Conservation (phyloP, 805 yeast species). For the Dipodascus albidus region DNA sequence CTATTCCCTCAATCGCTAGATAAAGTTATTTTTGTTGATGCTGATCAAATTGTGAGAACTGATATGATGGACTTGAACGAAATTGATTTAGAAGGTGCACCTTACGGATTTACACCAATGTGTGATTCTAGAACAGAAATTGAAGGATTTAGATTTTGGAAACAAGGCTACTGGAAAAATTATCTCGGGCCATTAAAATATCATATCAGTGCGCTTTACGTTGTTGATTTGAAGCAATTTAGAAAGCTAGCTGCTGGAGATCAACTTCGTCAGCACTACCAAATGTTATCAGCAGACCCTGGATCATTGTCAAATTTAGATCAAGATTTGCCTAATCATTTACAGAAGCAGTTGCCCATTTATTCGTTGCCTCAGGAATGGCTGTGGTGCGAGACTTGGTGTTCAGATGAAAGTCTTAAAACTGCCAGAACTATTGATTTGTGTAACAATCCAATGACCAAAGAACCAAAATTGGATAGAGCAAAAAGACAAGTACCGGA, state of each 20-base stretch:
- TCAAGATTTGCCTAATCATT: conserved; percentile 86
- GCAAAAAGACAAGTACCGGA: conserved; percentile 72
- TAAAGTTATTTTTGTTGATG: conserved; percentile 75
- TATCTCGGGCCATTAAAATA: conserved; percentile 45
- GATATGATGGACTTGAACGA: conserved; percentile 61
- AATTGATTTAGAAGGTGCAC: conserved; percentile 63
- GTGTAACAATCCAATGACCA: conserved; percentile 74
- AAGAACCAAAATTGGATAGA: conserved; percentile 64
- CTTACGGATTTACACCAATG: conserved; percentile 84
- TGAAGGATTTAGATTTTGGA: conserved; percentile 89
- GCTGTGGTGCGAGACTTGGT: conserved; percentile 95
- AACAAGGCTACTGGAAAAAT: conserved; percentile 79
- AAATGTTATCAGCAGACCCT: conserved; percentile 67
- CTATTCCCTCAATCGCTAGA: conserved; percentile 70
- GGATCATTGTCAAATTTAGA: conserved; percentile 72
- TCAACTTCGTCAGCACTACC: conserved; percentile 71
- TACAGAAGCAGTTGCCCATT: conserved; percentile 59
- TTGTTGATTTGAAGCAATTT: conserved; percentile 62
- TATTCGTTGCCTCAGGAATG: conserved; percentile 69
- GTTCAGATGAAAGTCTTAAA: conserved; percentile 48
- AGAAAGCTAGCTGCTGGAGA: conserved; percentile 69
- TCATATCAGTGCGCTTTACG: conserved; percentile 77
- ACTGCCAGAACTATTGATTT: conserved; percentile 71
- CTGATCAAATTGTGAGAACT: conserved; percentile 70
- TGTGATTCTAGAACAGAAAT: conserved; percentile 67